Evolutionary conservation across 2,329 filamentous ascomycete species (phyloP).

Genomic region (Botrytis deweyae): DNA sequence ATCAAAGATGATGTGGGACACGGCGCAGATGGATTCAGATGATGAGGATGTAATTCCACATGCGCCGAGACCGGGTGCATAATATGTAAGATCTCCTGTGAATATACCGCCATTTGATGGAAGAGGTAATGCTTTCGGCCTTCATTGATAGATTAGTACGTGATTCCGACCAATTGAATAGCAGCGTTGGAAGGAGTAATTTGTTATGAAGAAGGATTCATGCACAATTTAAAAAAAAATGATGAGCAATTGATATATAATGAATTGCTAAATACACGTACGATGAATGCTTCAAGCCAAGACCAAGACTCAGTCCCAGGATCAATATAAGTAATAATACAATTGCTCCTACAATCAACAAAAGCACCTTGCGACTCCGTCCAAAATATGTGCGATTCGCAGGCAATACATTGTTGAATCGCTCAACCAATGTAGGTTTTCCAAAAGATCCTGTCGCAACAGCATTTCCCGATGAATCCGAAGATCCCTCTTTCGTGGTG

Average conservation of each 20-base stretch:
- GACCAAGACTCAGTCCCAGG: conserved; percentile 40
- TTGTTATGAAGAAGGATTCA: background rate
- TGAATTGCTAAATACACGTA: conserved; percentile 25
- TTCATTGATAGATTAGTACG: conserved; percentile 20
- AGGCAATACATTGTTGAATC: conserved; percentile 13
- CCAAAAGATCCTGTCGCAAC: background rate
- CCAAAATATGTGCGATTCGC: conserved; percentile 28
- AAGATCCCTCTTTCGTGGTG: conserved; percentile 15
- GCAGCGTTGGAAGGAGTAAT: conserved; percentile 6
- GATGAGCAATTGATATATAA: conserved; percentile 26
- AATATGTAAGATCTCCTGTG: conserved; percentile 69
- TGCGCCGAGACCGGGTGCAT: conserved; percentile 63
- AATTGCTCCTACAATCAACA: conserved; percentile 19
- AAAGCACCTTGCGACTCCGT: conserved; percentile 25
- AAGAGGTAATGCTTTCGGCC: conserved; percentile 48
- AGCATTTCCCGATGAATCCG: background rate
- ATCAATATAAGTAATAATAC: conserved; percentile 37
- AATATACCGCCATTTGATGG: conserved; percentile 53
- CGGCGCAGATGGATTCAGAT: conserved; percentile 61
- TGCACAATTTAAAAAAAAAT: no score
- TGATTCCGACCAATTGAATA: background rate
- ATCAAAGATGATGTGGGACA: conserved; percentile 68
- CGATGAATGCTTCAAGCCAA: conserved; percentile 32
- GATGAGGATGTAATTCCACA: conserved; percentile 60
- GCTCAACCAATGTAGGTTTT: background rate